Percentiles rank a stretch among this genome's conserved stretches.
Conservation (phyloP, 2,329 filamentous ascomycete species). For the Aspergillus hortae region DNA sequence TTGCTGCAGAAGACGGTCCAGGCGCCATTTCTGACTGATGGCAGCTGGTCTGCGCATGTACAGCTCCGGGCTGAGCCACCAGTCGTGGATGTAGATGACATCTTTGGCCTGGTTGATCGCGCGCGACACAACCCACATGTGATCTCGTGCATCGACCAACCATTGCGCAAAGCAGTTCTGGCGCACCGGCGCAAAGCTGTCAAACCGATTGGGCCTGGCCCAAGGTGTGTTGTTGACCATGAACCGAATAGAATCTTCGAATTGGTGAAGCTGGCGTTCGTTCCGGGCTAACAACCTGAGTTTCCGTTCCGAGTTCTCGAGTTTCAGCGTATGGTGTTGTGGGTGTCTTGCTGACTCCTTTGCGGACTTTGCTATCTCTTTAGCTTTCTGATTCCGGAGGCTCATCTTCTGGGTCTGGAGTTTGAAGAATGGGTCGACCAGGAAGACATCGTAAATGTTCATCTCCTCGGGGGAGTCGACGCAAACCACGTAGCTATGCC, state of each 20-base stretch:
- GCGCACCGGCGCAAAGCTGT: conserved; percentile 88
- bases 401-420: conserved; percentile 68
- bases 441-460: conserved; percentile 97
- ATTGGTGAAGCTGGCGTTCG: conserved; percentile 83
- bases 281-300: conserved; percentile 88
- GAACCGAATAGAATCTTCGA: conserved; percentile 84
- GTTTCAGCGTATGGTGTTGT: conserved; percentile 78
- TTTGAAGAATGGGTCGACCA: conserved; percentile 86
- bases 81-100: conserved; percentile 98
- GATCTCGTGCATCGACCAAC: conserved; percentile 93
- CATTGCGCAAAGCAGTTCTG: conserved; percentile 87
- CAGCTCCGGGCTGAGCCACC: conserved; percentile 96
- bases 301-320: conserved; percentile 90
- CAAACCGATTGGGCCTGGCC: conserved; percentile 80
- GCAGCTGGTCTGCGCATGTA: conserved; percentile 92
- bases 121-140: conserved; percentile 99
- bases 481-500: conserved; percentile 95
- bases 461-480: conserved; percentile 98
- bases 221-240: conserved; percentile 83
- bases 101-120: conserved; percentile 96
- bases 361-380: conserved; percentile 62
- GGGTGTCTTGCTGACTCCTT: conserved; percentile 58
- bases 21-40: conserved; percentile 96
- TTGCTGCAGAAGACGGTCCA: conserved; percentile 86
- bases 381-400: conserved; percentile 49